A percentile compares a stretch with the other conserved stretches of the same genome.
Evolutionary conservation across 176 grass and related monocot species (phyloP).

Genomic region (Sorghum bicolor): Sorghum_bicolor_NCBIv3 NC_012872.2:4524001-4524500

Average conservation of each 20-base stretch:
- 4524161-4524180: constrained; percentile 66
- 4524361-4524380: constrained; percentile 60
- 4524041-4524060: constrained; percentile 77
- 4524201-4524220: neutral
- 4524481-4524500: constrained; percentile 40
- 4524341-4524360: constrained; percentile 85
- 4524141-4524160: constrained; percentile 52
- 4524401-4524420: neutral
- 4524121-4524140: constrained; percentile 65
- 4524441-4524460: constrained; percentile 68
- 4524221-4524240: constrained; percentile 44
- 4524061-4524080: constrained; percentile 76
- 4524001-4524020: constrained; percentile 58
- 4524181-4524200: constrained; percentile 42
- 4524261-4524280: constrained; percentile 39
- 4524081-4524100: constrained; percentile 77
- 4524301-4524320: constrained; percentile 61
- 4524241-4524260: constrained; percentile 57
- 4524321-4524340: constrained; percentile 50
- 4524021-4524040: constrained; percentile 46
- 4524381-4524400: constrained; percentile 43
- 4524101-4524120: constrained; percentile 56
- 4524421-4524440: neutral
- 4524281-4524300: constrained; percentile 68
- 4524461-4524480: neutral